These are phyloP conservation scores for Hypholoma sublateritium DNA, from an alignment of 768 basidiomycete genomes.

Conservation along the genomic window DNA sequence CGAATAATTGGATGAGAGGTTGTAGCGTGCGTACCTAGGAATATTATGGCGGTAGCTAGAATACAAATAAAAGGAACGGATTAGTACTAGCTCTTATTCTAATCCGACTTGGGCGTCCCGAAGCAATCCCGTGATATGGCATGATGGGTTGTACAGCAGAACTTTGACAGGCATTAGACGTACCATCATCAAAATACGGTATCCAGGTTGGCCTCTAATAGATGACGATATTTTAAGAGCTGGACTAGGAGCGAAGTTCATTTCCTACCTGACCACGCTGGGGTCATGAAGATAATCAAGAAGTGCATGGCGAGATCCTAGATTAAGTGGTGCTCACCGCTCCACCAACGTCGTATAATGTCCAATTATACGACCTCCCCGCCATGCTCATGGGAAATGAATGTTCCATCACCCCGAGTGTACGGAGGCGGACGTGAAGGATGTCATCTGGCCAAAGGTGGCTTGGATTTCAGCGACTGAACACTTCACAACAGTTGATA, in stretches of 20 bases:
- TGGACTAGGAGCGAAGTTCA: neutral
- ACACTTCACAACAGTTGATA: neutral
- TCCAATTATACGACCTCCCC: slow-evolving; percentile 69
- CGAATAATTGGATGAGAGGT: neutral
- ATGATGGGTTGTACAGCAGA: neutral
- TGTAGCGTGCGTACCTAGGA: slow-evolving; percentile 42
- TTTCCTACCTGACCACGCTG: slow-evolving; percentile 21
- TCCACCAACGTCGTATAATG: slow-evolving; percentile 82
- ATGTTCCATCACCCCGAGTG: slow-evolving; percentile 78
- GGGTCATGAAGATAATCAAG: slow-evolving; percentile 2
- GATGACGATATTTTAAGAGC: slow-evolving; percentile 3
- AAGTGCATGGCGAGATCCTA: neutral
- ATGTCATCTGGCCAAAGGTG: slow-evolving; percentile 56
- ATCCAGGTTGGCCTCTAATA: slow-evolving; percentile 75
- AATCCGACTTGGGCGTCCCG: neutral
- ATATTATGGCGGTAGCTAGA: slow-evolving; percentile 80
- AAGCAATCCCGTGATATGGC: neutral
- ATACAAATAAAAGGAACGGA: neutral
- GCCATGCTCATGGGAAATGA: slow-evolving; percentile 66
- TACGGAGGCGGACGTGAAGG: slow-evolving; percentile 77
- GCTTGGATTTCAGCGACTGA: neutral
- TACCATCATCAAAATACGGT: slow-evolving; percentile 84
- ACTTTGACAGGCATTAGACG: slow-evolving; percentile 21
- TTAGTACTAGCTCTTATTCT: neutral
- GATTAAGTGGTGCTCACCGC: slow-evolving; percentile 48